phyloP scores from a whole-genome alignment of 805 yeast genomes.

The Lipomyces orientalis region DNA sequence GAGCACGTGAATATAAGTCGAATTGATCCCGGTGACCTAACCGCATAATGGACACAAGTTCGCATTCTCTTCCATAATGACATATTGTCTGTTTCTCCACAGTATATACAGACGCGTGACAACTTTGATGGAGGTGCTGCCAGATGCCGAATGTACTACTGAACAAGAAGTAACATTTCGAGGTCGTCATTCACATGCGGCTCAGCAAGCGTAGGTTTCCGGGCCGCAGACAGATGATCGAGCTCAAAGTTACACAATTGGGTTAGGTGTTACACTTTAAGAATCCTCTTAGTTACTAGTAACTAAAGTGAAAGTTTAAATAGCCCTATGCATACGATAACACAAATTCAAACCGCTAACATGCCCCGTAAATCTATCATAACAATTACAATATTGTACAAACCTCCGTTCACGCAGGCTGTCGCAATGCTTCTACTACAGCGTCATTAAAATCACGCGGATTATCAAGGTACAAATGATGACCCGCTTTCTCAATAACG shows the following conservation, averaged over 20 bases:
- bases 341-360: neutral
- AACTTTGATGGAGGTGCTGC: neutral
- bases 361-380: neutral
- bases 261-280: conserved; percentile 2
- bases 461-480: conserved; percentile 74
- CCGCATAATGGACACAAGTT: neutral
- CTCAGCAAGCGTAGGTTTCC: too few relatives aligned
- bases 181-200: too few relatives aligned
- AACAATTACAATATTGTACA: neutral
- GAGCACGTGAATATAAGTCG: conserved; percentile 10
- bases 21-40: neutral
- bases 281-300: too few relatives aligned
- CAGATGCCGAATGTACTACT: neutral
- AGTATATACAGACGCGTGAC: neutral
- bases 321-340: neutral
- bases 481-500: conserved; percentile 65
- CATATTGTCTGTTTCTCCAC: neutral
- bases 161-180: too few relatives aligned
- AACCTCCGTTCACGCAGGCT: neutral
- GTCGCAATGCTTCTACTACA: conserved; percentile 13
- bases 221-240: too few relatives aligned
- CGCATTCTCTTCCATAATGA: neutral
- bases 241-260: neutral
- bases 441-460: conserved; percentile 54
- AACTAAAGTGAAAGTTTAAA: too few relatives aligned